Percentiles rank a stretch among this genome's conserved stretches.
Conservation (phyloP, 176 grass and related monocot species). For the Guadua angustifolia region DNA sequence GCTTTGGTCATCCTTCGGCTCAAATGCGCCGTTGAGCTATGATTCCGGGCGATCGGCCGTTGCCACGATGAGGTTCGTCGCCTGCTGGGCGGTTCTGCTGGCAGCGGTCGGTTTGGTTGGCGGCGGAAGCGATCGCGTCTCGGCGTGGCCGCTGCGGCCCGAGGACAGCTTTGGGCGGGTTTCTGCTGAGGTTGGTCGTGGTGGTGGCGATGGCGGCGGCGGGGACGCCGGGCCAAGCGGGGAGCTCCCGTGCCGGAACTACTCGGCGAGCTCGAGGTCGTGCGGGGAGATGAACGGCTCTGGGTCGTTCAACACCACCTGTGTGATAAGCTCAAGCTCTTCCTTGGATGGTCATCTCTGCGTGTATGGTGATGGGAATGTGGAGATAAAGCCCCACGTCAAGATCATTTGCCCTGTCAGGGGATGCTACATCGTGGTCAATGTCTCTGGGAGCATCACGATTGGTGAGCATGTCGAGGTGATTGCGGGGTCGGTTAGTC, state of each 20-base stretch:
- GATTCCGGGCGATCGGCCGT: neutral
- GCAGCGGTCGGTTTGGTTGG: neutral
- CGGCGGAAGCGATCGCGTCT: neutral
- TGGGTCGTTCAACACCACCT: constrained; percentile 72
- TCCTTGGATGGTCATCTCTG: constrained; percentile 56
- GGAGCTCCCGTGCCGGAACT: constrained; percentile 27
- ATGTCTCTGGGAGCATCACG: constrained; percentile 61
- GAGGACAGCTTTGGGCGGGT: neutral
- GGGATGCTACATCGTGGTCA: constrained; percentile 68
- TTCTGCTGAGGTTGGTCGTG: neutral
- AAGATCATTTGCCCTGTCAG: constrained; percentile 58
- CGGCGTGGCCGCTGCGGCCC: neutral
- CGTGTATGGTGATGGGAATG: constrained; percentile 61
- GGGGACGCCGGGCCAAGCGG: neutral
- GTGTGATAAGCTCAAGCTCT: constrained; percentile 64
- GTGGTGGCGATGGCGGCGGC: too few species aligned
- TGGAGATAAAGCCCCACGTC: constrained; percentile 53
- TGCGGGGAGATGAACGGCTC: constrained; percentile 76
- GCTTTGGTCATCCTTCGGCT: neutral
- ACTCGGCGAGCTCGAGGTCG: constrained; percentile 55
- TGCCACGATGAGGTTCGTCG: neutral
- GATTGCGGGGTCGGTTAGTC: constrained; percentile 60
- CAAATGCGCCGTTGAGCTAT: constrained; percentile 25
- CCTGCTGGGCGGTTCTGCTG: constrained; percentile 41
- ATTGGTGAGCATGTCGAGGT: constrained; percentile 49